Conservation (phyloP, 768 basidiomycete genomes). For the Suillus sp. region DNA sequence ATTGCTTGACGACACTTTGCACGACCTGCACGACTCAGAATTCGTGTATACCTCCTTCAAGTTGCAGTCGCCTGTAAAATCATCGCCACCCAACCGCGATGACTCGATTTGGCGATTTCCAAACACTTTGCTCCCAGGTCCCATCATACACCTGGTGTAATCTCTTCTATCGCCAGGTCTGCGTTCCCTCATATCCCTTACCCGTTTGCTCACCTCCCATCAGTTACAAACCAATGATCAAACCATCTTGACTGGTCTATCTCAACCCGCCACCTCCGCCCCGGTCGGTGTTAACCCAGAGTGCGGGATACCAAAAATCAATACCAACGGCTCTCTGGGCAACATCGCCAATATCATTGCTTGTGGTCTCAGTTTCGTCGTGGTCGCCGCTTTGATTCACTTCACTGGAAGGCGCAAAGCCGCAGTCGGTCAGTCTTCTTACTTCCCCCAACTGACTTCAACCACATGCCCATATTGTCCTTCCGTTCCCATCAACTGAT, state of each 20-base stretch:
- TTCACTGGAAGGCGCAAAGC: slow-evolving; percentile 70
- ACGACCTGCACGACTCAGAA: slow-evolving; percentile 22
- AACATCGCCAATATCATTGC: slow-evolving; percentile 87
- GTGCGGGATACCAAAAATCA: slow-evolving; percentile 75
- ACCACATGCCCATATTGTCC: not conserved
- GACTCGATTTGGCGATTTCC: slow-evolving; percentile 76
- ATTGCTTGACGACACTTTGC: slow-evolving; percentile 26
- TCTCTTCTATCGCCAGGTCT: slow-evolving; percentile 87
- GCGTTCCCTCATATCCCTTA: slow-evolving; percentile 23
- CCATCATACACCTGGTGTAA: slow-evolving; percentile 94
- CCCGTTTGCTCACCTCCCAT: slow-evolving; percentile 22
- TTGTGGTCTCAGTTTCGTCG: slow-evolving; percentile 71
- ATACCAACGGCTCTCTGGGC: slow-evolving; percentile 60
- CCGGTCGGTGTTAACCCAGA: slow-evolving; percentile 82
- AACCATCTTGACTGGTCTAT: slow-evolving; percentile 41
- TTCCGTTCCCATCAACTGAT: slow-evolving; percentile 11
- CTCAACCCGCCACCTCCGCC: slow-evolving; percentile 50
- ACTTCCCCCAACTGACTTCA: not conserved
- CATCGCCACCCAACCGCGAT: slow-evolving; percentile 29
- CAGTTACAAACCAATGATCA: slow-evolving; percentile 43
- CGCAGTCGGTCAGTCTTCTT: slow-evolving; percentile 72
- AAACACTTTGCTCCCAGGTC: slow-evolving; percentile 61
- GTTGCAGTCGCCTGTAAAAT: not conserved
- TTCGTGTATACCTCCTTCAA: not conserved
- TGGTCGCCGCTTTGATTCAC: slow-evolving; percentile 58